Percentiles rank a stretch among this genome's conserved stretches.
phyloP scores from a whole-genome alignment of 75 land plant genomes.

The Picea sitchensis region DNA sequence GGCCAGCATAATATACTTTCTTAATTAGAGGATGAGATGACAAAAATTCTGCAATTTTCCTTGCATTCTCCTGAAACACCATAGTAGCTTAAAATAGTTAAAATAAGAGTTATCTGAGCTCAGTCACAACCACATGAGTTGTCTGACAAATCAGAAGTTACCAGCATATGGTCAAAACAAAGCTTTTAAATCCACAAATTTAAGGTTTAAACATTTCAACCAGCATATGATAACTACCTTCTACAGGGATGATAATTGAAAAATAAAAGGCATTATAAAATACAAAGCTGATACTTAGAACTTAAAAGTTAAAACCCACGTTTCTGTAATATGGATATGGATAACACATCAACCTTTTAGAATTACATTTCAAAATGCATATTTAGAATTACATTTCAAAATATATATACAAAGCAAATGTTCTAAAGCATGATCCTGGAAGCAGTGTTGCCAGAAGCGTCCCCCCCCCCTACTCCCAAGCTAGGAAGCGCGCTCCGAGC shows the following conservation, averaged over 20 bases:
- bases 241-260: neutral
- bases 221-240: neutral
- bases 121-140: neutral
- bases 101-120: neutral
- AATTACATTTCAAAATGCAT: too few relatives aligned
- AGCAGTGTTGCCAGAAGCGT: too few relatives aligned
- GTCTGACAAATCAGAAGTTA: neutral
- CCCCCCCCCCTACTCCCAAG: too few relatives aligned
- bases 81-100: constrained; percentile 4
- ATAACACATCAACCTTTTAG: too few relatives aligned
- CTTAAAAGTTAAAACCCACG: neutral
- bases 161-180: neutral
- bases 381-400: too few relatives aligned
- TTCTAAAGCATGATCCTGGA: too few relatives aligned
- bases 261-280: neutral
- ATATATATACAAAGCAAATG: too few relatives aligned
- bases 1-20: constrained; percentile 90
- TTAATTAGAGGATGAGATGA: constrained; percentile 64
- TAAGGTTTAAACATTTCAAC: neutral
- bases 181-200: neutral
- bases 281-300: neutral
- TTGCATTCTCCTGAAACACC: constrained; percentile 75
- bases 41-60: constrained; percentile 90
- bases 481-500: too few relatives aligned
- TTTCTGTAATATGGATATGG: neutral